Conservation (phyloP, 768 basidiomycete species). For the Amanita inopinata region DNA sequence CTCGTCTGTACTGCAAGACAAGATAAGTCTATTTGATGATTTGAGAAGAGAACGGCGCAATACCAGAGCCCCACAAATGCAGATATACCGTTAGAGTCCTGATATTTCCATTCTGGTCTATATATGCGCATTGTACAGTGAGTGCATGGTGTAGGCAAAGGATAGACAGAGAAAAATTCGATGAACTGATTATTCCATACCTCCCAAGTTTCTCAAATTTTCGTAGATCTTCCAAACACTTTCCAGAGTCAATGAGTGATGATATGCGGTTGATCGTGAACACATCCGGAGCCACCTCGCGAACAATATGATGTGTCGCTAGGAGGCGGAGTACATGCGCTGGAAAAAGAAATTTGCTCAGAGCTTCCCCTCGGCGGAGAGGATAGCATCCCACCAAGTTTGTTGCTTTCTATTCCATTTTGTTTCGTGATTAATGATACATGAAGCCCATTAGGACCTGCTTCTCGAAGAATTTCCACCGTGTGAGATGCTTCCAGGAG, state of each 20-base stretch:
- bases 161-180: neutral
- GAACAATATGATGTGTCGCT: constrained; percentile 69
- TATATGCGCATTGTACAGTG: constrained; percentile 5
- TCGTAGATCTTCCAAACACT: constrained; percentile 37
- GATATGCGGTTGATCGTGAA: constrained; percentile 68
- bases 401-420: constrained; percentile 35
- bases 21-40: neutral
- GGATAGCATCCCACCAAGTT: constrained; percentile 34
- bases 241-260: constrained; percentile 60
- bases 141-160: neutral
- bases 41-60: constrained; percentile 14
- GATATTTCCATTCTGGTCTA: constrained; percentile 59
- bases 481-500: constrained; percentile 65
- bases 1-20: constrained; percentile 51
- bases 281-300: constrained; percentile 59
- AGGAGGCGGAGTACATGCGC: constrained; percentile 69
- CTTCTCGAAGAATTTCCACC: constrained; percentile 59
- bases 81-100: constrained; percentile 52
- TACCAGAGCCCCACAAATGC: constrained; percentile 67
- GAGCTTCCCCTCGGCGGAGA: neutral
- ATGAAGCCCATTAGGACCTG: constrained; percentile 44
- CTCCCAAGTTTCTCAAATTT: constrained; percentile 24
- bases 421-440: constrained; percentile 34
- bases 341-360: constrained; percentile 16
- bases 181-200: constrained; percentile 24